A percentile compares a stretch with the other conserved stretches of the same genome.
Conservation (phyloP, 2,329 filamentous ascomycete genomes). For the Plectosphaerella sp. region DNA sequence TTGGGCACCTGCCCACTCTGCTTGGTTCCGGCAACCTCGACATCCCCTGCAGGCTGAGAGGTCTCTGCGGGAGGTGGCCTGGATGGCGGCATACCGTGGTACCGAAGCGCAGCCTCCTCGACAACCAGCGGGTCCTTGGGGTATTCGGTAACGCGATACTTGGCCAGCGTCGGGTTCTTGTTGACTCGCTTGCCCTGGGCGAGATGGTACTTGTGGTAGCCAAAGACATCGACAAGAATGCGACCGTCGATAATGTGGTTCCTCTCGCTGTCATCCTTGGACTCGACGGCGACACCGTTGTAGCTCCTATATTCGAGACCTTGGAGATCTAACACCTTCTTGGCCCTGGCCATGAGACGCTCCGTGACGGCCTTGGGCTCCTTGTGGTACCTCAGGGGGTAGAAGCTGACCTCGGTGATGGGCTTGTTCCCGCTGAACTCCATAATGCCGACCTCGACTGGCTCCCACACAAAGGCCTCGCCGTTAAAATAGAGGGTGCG, state of each 20-base stretch:
- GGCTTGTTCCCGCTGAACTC: constrained; percentile 34
- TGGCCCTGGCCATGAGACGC: constrained; percentile 27
- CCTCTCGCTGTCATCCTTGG: constrained; percentile 11
- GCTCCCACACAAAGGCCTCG: constrained; percentile 34
- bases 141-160: constrained; percentile 9
- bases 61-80: constrained; percentile 2
- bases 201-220: constrained; percentile 36
- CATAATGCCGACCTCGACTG: constrained; percentile 22
- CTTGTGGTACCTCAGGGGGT: constrained; percentile 28
- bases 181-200: constrained; percentile 28
- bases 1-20: constrained; percentile 3
- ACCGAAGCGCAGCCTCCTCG: no score
- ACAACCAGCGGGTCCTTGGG: not conserved
- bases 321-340: constrained; percentile 35
- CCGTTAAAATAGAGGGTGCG: constrained; percentile 35
- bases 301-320: constrained; percentile 35
- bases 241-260: constrained; percentile 35
- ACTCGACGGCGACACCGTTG: constrained; percentile 31
- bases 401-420: constrained; percentile 31
- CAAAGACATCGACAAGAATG: constrained; percentile 33
- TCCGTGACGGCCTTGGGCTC: constrained; percentile 21
- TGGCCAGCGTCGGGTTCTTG: constrained; percentile 21
- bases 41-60: not conserved
- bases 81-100: no score
- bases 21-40: no score